A percentile compares a stretch with the other conserved stretches of the same genome.
Evolutionary conservation across 2,329 filamentous ascomycete species (phyloP).

Genomic region (Trichoderma endophyticum): DNA sequence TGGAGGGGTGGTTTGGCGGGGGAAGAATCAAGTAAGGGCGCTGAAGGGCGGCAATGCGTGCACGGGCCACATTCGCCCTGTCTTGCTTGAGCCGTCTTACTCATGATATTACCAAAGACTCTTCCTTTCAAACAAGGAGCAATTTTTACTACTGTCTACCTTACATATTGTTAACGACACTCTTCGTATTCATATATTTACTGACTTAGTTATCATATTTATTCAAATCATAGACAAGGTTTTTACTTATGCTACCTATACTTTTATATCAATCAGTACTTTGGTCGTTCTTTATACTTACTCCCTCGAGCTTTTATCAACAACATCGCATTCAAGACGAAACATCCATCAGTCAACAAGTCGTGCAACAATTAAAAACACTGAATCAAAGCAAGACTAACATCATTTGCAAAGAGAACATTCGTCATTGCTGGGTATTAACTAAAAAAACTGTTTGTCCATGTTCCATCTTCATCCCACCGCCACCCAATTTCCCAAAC

Average conservation of each 20-base stretch:
- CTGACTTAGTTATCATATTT: neutral
- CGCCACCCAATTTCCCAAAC: neutral
- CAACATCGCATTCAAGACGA: neutral
- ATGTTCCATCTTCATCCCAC: neutral
- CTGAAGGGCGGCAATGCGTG: conserved; percentile 15
- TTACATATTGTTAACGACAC: too few species aligned
- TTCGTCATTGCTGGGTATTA: conserved; percentile 16
- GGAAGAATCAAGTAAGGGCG: neutral
- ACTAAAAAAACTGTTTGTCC: neutral
- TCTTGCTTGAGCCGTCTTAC: neutral
- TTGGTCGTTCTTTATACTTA: neutral
- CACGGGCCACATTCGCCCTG: conserved; percentile 3
- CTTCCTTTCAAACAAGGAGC: too few species aligned
- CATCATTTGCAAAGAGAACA: neutral
- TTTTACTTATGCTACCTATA: neutral
- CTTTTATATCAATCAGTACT: neutral
- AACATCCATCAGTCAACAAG: neutral
- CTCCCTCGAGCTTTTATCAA: neutral
- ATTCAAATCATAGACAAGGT: neutral
- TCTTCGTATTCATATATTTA: neutral
- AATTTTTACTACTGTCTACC: too few species aligned
- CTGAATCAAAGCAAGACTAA: neutral
- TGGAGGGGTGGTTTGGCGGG: neutral
- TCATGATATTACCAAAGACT: too few species aligned
- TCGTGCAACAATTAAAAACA: neutral